These are phyloP conservation scores for Prunella vulgaris DNA, from an alignment of 257 asterid species.

Conservation along the genomic window DNA sequence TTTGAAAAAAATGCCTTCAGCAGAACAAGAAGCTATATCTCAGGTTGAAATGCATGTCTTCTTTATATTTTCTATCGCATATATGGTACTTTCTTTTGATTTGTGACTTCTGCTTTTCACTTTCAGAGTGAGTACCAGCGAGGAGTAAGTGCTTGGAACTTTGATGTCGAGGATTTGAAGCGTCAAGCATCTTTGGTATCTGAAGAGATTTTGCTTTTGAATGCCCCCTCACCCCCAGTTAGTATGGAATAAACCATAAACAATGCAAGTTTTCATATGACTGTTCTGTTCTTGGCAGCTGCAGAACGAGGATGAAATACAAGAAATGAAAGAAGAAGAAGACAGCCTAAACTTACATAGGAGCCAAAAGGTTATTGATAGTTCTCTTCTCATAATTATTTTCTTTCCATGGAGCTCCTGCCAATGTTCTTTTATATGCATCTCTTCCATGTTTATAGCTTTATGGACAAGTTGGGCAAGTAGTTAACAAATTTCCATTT, in stretches of 20 bases:
- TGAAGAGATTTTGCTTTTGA: slow-evolving; percentile 1
- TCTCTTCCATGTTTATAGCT: slow-evolving; percentile 11
- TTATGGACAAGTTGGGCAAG: slow-evolving; percentile 7
- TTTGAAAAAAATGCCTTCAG: slow-evolving; percentile 82
- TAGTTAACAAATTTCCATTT: slow-evolving; percentile 13
- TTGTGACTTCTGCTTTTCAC: slow-evolving; percentile 20
- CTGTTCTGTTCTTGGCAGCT: slow-evolving; percentile 50
- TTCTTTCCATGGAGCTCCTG: not conserved
- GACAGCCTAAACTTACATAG: slow-evolving; percentile 30
- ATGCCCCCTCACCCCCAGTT: not conserved
- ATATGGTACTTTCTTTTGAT: not conserved
- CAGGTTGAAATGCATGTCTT: slow-evolving; percentile 50
- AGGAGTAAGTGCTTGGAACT: slow-evolving; percentile 99
- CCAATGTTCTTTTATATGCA: not conserved
- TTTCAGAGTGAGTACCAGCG: slow-evolving; percentile 95
- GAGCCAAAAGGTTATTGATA: slow-evolving; percentile 46
- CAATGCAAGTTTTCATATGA: slow-evolving; percentile 16
- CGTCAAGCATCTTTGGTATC: slow-evolving; percentile 90
- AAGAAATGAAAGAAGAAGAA: slow-evolving; percentile 67
- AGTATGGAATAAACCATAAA: not conserved
- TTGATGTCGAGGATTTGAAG: slow-evolving; percentile 93
- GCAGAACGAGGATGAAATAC: slow-evolving; percentile 76
- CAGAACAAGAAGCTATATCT: slow-evolving; percentile 95
- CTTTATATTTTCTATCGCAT: slow-evolving; percentile 10
- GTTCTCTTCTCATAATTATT: slow-evolving; percentile 4